Base-by-base conservation (phyloP, 495 filamentous ascomycete species). In the Xylaria sp. region DNA sequence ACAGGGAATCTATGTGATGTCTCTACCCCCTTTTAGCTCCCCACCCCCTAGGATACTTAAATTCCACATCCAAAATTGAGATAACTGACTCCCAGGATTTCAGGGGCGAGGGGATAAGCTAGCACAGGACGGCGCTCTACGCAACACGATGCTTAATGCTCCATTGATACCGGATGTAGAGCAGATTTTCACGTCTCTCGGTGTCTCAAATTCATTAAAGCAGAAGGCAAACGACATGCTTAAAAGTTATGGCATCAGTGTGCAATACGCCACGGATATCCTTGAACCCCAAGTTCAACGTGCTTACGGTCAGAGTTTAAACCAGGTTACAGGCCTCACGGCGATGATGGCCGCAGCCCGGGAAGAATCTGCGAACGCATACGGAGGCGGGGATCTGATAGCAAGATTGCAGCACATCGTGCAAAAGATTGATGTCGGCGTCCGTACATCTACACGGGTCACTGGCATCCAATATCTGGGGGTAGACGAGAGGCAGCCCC, bases 241-340 rank as follows among this genome's bases (percentile, higher is more conserved):
- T 5, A 61, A 65, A 5, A 29, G 29, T 46, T 65, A 67, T 24
- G 74, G 72, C 15, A 76, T 78, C 21, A 67, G 71, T 44, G 71
- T 40, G 15, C 33, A 52, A 29, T 78, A 76, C 48, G 67, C 73
- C 19, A 66, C 58, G 17, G 74, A 76, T 14, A 59, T 78, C 21
- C 88, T 89, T 68, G 85, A 78, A 7, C 88, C 87, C 4, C 85
- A 88, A 67, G 73, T 88, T 62, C 72, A 79, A 26, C 86, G 85
- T 12, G 80, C 87, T 5, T 76, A 85, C 63, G 83, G 64, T 1
- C 76, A 76, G 63, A 33, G 29, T 15, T 35, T 76, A 5, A 3
- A 58, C 5, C 55, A 71, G 21, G 61, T 73, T 21, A 76, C 59
- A 12, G 68, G 67, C 17, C 21, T 75, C 17, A 72, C 72, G 2